Evolutionary conservation across 2,329 filamentous ascomycete genomes (phyloP).

Genomic region (Herpotrichia juniperi): DNA sequence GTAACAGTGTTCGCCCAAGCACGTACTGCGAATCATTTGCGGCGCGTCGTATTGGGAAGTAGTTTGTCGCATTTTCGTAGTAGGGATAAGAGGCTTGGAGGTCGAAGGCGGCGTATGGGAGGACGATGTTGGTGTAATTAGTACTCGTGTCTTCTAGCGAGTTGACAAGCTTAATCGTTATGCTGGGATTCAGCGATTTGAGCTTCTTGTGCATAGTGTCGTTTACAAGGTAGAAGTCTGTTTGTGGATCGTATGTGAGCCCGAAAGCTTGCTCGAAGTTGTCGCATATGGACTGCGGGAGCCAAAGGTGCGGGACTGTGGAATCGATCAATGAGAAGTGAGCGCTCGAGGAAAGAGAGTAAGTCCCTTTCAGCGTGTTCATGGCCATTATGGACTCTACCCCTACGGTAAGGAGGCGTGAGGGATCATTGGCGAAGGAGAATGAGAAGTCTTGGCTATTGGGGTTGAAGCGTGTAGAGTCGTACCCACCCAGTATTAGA

Average conservation of each 20-base stretch:
- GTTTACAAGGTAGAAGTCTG: conserved; percentile 48
- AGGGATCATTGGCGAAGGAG: conserved; percentile 38
- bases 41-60: conserved; percentile 70
- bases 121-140: conserved; percentile 49
- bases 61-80: conserved; percentile 66
- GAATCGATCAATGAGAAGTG: conserved; percentile 49
- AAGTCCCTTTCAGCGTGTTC: conserved; percentile 41
- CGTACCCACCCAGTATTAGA: conserved; percentile 51
- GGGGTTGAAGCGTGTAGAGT: conserved; percentile 43
- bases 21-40: conserved; percentile 62
- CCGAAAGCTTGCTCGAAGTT: conserved; percentile 48
- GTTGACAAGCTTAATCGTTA: conserved; percentile 47
- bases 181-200: conserved; percentile 36
- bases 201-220: conserved; percentile 40
- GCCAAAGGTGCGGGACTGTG: conserved; percentile 49
- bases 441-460: conserved; percentile 37
- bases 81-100: conserved; percentile 57
- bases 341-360: conserved; percentile 33
- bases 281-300: conserved; percentile 47
- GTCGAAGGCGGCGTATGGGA: conserved; percentile 58
- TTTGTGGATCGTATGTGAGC: conserved; percentile 44
- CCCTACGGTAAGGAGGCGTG: conserved; percentile 38
- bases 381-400: conserved; percentile 40
- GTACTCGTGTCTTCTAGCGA: conserved; percentile 34
- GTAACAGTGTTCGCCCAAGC: conserved; percentile 70